Base-by-base conservation (phyloP, 176 grass and related monocot species). In the Oryza nivara region DNA sequence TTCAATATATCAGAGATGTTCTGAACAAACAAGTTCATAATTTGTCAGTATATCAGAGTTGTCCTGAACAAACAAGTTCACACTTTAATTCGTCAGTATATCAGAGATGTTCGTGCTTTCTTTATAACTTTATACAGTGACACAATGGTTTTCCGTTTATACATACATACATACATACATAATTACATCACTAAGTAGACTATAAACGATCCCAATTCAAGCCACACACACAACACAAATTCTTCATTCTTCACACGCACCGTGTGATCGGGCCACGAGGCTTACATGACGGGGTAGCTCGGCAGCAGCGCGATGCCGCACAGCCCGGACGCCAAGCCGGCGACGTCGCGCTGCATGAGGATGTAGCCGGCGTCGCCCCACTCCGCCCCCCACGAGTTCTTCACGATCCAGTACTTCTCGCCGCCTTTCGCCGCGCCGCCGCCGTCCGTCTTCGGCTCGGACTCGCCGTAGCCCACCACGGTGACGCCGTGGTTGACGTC, bases 281-380 rank as follows among this genome's bases (percentile, higher is more conserved):
- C 3, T 89, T 61, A 93, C 82, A 87, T 89, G 43, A 79, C 14
- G 0, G 88, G 86, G 58, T 93, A 91, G 60, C 75, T 84, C 12
- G 89, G 82, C 11, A 73, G 43, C 52, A 85, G 54, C 3, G 94
- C 88, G 66, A 96, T 74, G 48, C 94, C 91, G 77, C 94, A 93
- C 36, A 89, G 71, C 36, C 91, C 91, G 30, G 82, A 66, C 2
- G 52, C 11, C 0, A 26, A 44, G 5, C 36, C 36, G 26, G 65
- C 30, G 68, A 67, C 20, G 15, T 91, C 82, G 36, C 84, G 86
- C 43, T 84, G 79, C 79, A 92, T 51, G 20, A 47, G 49, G 12
- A 92, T 85, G 87, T 93, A 96, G 20, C 94, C 94, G 67, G 30
- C 77, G 1, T 86, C 87, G 46, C 94, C 94, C 94, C 94, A 96